These are phyloP conservation scores for Xylona heveae DNA, from an alignment of 495 filamentous ascomycete genomes.

Conservation along the genomic window DNA sequence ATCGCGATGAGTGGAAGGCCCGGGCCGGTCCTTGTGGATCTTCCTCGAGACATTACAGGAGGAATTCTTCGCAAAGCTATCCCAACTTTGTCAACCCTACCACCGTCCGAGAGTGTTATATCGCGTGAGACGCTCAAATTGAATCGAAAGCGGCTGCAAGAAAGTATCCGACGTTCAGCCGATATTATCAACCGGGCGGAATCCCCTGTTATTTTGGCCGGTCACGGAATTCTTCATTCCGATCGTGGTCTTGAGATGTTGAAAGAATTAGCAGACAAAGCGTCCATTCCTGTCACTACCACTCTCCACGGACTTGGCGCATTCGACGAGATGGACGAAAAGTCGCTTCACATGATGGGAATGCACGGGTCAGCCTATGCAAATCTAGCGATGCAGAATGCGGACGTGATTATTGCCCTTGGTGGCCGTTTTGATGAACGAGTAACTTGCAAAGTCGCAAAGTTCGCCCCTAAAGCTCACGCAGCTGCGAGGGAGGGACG, in stretches of 20 bases:
- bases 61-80: constrained; percentile 29
- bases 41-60: constrained; percentile 38
- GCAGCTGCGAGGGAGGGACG: constrained; percentile 29
- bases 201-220: constrained; percentile 38
- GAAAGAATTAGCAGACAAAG: constrained; percentile 33
- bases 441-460: constrained; percentile 28
- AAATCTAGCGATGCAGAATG: constrained; percentile 42
- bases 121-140: constrained; percentile 28
- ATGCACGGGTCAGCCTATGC: constrained; percentile 43
- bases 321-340: constrained; percentile 36
- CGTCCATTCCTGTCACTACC: constrained; percentile 37
- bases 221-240: constrained; percentile 30
- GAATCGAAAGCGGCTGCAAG: constrained; percentile 23
- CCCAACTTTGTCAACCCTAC: constrained; percentile 30
- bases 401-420: constrained; percentile 39
- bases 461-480: constrained; percentile 35
- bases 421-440: constrained; percentile 43
- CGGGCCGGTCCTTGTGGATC: constrained; percentile 37
- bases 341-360: constrained; percentile 39
- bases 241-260: constrained; percentile 29
- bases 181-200: constrained; percentile 35
- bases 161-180: constrained; percentile 27
- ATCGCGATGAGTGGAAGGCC: constrained; percentile 36
- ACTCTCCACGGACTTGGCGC: constrained; percentile 36
- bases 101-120: constrained; percentile 31